Conservation (phyloP, 352 stramenopile genomes). For the Phytophthora parvispora region DNA sequence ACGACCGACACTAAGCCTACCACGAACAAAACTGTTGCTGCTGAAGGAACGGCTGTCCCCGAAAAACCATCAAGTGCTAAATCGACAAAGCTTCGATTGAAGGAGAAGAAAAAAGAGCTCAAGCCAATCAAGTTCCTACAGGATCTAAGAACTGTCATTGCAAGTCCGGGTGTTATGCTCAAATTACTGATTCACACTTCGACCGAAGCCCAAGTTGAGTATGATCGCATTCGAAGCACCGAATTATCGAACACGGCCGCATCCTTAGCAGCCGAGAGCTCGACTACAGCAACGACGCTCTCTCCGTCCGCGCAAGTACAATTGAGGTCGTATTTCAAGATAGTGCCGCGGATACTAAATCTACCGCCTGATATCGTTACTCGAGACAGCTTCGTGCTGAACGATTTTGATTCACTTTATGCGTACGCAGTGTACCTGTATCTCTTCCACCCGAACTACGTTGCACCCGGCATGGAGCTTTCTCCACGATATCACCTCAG, state of each 20-base stretch:
- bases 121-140: slow-evolving; percentile 77
- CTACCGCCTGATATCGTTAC: slow-evolving; percentile 74
- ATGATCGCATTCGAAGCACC: slow-evolving; percentile 56
- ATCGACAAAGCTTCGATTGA: slow-evolving; percentile 36
- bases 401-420: slow-evolving; percentile 84
- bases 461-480: slow-evolving; percentile 52
- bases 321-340: slow-evolving; percentile 80
- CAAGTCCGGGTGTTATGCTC: slow-evolving; percentile 72
- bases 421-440: slow-evolving; percentile 72
- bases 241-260: slow-evolving; percentile 39
- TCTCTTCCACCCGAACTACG: slow-evolving; percentile 72
- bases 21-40: not conserved
- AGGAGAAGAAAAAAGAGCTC: slow-evolving; percentile 76
- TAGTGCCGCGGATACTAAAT: slow-evolving; percentile 56
- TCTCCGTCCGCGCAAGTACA: slow-evolving; percentile 66
- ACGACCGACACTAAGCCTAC: not conserved
- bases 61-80: slow-evolving; percentile 27
- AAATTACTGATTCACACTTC: slow-evolving; percentile 80
- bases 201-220: slow-evolving; percentile 57
- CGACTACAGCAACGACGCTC: slow-evolving; percentile 63
- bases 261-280: slow-evolving; percentile 49
- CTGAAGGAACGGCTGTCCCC: not conserved
- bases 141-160: slow-evolving; percentile 61
- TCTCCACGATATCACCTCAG: slow-evolving; percentile 65
- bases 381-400: slow-evolving; percentile 73